Conservation (phyloP, 345 rosid species). For the Ceriops zippeliana region DNA sequence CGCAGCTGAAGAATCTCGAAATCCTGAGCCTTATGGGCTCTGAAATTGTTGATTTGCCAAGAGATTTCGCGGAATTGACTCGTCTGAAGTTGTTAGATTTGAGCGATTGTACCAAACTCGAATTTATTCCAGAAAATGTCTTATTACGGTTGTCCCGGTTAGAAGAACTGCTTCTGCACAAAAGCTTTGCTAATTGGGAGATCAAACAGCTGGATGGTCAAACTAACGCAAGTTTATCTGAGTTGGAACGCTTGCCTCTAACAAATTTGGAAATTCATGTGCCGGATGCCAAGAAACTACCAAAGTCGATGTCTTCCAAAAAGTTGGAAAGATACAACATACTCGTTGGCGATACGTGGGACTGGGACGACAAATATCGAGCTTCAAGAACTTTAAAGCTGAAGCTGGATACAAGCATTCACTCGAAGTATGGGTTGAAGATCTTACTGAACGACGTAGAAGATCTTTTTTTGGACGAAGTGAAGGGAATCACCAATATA, state of each 20-base stretch:
- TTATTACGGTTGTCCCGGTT: slow-evolving; percentile 16
- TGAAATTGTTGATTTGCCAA: slow-evolving; percentile 17
- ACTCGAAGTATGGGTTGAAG: too few relatives aligned
- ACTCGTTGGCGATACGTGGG: not conserved
- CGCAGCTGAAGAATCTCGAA: slow-evolving; percentile 15
- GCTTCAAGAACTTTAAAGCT: too few relatives aligned
- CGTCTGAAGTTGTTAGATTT: slow-evolving; percentile 17
- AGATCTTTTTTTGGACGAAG: too few relatives aligned
- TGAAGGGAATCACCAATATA: too few relatives aligned
- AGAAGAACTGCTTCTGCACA: not conserved
- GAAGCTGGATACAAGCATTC: too few relatives aligned
- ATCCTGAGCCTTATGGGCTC: slow-evolving; percentile 13
- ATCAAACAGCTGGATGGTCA: too few relatives aligned
- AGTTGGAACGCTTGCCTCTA: slow-evolving; percentile 20
- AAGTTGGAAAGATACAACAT: not conserved
- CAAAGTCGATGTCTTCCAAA: not conserved
- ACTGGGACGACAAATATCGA: too few relatives aligned
- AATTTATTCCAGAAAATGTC: slow-evolving; percentile 14
- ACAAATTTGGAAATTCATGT: slow-evolving; percentile 13
- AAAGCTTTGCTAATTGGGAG: too few relatives aligned
- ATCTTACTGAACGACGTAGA: too few relatives aligned
- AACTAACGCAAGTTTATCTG: not conserved
- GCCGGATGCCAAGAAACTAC: not conserved
- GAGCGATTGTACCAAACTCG: not conserved
- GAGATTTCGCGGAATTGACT: slow-evolving; percentile 17